phyloP scores from a whole-genome alignment of 805 yeast genomes.

The Vanderwaltozyma tropicalis region DNA sequence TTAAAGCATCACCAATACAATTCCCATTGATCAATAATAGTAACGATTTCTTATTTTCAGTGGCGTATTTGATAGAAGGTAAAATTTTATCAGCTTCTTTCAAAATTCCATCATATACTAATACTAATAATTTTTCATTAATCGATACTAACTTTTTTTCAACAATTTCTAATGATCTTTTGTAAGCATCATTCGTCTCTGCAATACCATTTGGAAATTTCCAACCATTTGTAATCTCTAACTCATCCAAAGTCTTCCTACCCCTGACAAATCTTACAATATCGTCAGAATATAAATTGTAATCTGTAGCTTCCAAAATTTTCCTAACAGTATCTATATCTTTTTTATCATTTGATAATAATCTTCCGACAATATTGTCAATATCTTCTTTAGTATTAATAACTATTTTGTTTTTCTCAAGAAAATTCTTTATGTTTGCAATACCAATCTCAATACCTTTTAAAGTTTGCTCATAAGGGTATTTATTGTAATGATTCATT shows the following conservation, averaged over 20 bases:
- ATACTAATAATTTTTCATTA: constrained; percentile 13
- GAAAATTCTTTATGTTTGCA: constrained; percentile 7
- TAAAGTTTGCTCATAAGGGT: constrained; percentile 10
- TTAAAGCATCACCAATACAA: constrained; percentile 22
- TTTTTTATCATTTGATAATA: constrained; percentile 4
- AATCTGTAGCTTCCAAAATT: constrained; percentile 16
- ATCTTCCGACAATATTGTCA: constrained; percentile 12
- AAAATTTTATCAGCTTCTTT: constrained; percentile 20
- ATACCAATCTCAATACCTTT: constrained; percentile 11
- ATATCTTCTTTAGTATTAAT: constrained; percentile 8
- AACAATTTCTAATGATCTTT: constrained; percentile 19
- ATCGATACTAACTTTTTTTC: constrained; percentile 19
- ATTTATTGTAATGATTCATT: constrained; percentile 11
- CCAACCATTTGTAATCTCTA: constrained; percentile 27
- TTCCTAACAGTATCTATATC: constrained; percentile 12
- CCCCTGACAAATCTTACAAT: constrained; percentile 24
- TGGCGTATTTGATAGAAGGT: constrained; percentile 21
- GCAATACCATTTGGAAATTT: constrained; percentile 20
- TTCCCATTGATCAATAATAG: constrained; percentile 21
- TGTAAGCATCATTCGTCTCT: constrained; percentile 21
- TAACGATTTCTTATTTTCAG: constrained; percentile 15
- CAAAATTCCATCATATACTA: constrained; percentile 22
- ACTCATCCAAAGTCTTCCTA: constrained; percentile 15
- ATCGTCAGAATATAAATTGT: constrained; percentile 21
- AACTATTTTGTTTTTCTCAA: constrained; percentile 10